Percentiles rank a stretch among this genome's conserved stretches.
phyloP scores from a whole-genome alignment of 805 yeast genomes.

The Kurtzmaniella fragi region DNA sequence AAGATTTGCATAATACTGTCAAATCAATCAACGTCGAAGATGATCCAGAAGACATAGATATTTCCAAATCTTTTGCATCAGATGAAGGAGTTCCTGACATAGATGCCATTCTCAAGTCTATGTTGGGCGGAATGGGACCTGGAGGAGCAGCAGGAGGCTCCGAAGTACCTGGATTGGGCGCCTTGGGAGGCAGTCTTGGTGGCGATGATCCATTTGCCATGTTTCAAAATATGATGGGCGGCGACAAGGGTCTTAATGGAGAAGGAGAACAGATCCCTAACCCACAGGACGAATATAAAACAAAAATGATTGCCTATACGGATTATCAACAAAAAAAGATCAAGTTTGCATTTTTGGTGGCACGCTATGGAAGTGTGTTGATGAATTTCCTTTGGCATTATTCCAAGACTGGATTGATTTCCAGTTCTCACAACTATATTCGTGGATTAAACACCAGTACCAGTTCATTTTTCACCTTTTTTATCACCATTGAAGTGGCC shows the following conservation, averaged over 20 bases:
- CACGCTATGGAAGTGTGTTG: slow-evolving; percentile 21
- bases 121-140: slow-evolving; percentile 19
- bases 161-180: neutral
- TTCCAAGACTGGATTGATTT: slow-evolving; percentile 15
- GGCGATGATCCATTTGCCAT: slow-evolving; percentile 23
- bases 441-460: slow-evolving; percentile 15
- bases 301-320: slow-evolving; percentile 24
- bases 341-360: slow-evolving; percentile 27
- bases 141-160: slow-evolving; percentile 3
- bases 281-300: slow-evolving; percentile 19
- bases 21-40: slow-evolving; percentile 13
- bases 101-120: slow-evolving; percentile 28
- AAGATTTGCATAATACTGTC: slow-evolving; percentile 1
- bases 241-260: slow-evolving; percentile 4
- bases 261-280: slow-evolving; percentile 5
- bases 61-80: slow-evolving; percentile 6
- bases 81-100: slow-evolving; percentile 15
- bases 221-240: slow-evolving; percentile 20
- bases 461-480: slow-evolving; percentile 19
- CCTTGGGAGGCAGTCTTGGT: slow-evolving; percentile 2
- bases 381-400: slow-evolving; percentile 33
- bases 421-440: slow-evolving; percentile 21
- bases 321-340: slow-evolving; percentile 26
- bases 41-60: slow-evolving; percentile 39
- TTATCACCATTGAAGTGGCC: slow-evolving; percentile 27